These are phyloP conservation scores for Xylariaceae sp. DNA, from an alignment of 2,329 filamentous ascomycete species.

Conservation along the genomic window DNA sequence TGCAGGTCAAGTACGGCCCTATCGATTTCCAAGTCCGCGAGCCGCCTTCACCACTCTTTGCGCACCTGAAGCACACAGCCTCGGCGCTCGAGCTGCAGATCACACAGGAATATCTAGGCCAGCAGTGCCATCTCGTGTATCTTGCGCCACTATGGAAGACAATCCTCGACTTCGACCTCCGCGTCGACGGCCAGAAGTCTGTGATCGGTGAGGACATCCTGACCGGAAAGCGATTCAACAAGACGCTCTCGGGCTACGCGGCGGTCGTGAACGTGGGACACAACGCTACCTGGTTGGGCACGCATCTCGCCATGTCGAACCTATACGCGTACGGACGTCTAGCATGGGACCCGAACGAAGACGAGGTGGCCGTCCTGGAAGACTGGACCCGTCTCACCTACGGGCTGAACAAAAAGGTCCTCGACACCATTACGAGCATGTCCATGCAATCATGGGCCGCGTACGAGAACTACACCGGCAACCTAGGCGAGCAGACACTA, in stretches of 20 bases:
- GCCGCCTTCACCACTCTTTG: conserved; percentile 61
- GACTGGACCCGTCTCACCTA: conserved; percentile 69
- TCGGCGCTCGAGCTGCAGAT: conserved; percentile 62
- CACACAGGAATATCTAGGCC: conserved; percentile 66
- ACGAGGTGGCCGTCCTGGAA: conserved; percentile 49
- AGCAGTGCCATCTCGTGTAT: conserved; percentile 66
- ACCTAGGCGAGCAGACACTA: conserved; percentile 65
- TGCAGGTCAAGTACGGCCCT: conserved; percentile 71
- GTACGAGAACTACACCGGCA: conserved; percentile 68
- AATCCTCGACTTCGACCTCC: conserved; percentile 63
- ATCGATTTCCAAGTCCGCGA: conserved; percentile 73
- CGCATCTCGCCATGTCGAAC: conserved; percentile 66
- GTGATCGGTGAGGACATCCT: conserved; percentile 55
- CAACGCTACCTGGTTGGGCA: conserved; percentile 65
- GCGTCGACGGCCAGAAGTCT: conserved; percentile 53
- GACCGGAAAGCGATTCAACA: conserved; percentile 55
- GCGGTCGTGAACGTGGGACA: conserved; percentile 65
- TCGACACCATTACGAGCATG: conserved; percentile 57
- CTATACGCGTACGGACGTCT: conserved; percentile 65
- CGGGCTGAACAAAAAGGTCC: conserved; percentile 48
- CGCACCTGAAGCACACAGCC: conserved; percentile 42
- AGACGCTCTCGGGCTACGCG: conserved; percentile 57
- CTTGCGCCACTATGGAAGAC: conserved; percentile 65
- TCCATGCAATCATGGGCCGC: conserved; percentile 67
- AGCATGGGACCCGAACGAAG: conserved; percentile 57